Conservation (phyloP, 257 asterid genomes). For the Petunia secreta region DNA sequence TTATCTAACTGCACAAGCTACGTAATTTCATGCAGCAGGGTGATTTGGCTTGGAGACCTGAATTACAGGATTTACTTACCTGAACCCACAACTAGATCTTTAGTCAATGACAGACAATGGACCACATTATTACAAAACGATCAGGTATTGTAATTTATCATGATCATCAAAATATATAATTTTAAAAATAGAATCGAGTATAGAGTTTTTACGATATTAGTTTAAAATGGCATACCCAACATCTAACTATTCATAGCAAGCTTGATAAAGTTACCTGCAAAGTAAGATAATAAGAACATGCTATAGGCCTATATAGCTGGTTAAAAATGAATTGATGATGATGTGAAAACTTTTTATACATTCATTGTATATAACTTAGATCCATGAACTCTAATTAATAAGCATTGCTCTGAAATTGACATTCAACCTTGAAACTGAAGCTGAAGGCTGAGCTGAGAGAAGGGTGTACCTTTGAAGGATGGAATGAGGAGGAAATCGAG, state of each 20-base stretch:
- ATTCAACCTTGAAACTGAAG: conserved; percentile 42
- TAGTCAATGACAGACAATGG: conserved; percentile 58
- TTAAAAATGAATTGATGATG: neutral
- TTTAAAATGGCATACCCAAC: too few relatives aligned
- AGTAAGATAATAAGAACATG: neutral
- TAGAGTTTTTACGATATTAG: neutral
- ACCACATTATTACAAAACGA: conserved; percentile 54
- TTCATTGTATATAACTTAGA: neutral
- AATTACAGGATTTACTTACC: conserved; percentile 69
- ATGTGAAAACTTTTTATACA: neutral
- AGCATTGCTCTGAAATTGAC: conserved; percentile 9
- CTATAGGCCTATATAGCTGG: neutral
- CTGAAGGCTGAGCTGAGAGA: conserved; percentile 58
- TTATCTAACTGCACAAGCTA: conserved; percentile 21
- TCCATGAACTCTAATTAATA: neutral
- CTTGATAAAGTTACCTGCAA: neutral
- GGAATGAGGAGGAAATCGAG: conserved; percentile 62
- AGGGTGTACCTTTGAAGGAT: conserved; percentile 56
- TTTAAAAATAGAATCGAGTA: too few relatives aligned
- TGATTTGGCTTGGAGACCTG: conserved; percentile 73
- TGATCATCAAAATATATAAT: neutral
- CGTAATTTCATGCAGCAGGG: conserved; percentile 45
- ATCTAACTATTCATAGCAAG: neutral
- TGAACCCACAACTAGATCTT: conserved; percentile 56
- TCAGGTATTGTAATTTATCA: conserved; percentile 45